Percentiles rank a stretch among this genome's conserved stretches.
Conservation (phyloP, 192 early-diverging fungal species). For the Podila epicladia region DNA sequence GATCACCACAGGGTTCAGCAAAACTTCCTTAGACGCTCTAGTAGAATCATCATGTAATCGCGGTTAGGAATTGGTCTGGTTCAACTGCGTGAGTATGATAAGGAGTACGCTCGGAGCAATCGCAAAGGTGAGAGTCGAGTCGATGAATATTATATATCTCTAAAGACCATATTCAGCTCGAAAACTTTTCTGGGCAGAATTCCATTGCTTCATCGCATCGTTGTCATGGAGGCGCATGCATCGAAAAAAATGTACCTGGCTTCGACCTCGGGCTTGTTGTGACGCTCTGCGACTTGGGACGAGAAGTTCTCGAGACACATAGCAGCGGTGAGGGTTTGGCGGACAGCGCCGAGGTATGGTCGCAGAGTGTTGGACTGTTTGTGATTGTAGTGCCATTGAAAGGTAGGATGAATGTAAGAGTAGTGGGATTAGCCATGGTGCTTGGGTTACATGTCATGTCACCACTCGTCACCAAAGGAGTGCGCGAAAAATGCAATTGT, state of each 20-base stretch:
- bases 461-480: too few relatives aligned
- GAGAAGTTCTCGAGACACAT: constrained; percentile 98
- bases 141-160: too few relatives aligned
- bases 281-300: constrained; percentile 96
- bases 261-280: constrained; percentile 99
- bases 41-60: not conserved
- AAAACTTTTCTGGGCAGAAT: not conserved
- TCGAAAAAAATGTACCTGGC: constrained; percentile 64
- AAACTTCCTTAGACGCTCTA: constrained; percentile 82
- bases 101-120: not conserved
- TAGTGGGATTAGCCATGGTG: too few relatives aligned
- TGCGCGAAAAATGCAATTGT: too few relatives aligned
- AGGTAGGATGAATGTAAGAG: too few relatives aligned
- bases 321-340: constrained; percentile 92
- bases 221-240: not conserved
- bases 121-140: too few relatives aligned
- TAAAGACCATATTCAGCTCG: not conserved
- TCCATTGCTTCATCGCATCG: too few relatives aligned
- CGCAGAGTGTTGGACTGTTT: constrained; percentile 94
- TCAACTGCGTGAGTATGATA: not conserved
- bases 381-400: constrained; percentile 33
- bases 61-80: not conserved
- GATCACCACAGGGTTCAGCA: constrained; percentile 88
- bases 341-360: constrained; percentile 94
- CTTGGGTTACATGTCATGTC: too few relatives aligned